Evolutionary conservation across 75 land plant genomes (phyloP).

Genomic region (Larix kaempferi): DNA sequence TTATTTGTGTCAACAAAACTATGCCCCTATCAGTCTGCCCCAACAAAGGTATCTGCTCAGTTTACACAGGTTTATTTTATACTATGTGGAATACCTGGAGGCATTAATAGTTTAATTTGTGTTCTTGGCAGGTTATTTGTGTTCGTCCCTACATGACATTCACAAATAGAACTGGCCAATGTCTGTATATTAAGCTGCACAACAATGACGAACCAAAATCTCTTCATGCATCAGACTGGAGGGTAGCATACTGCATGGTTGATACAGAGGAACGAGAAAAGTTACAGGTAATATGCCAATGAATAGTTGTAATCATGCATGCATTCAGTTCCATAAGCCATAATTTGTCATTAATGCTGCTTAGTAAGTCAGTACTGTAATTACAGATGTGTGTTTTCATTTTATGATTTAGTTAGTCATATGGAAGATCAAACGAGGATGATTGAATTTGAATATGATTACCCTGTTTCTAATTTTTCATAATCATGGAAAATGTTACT

Average conservation of each 20-base stretch:
- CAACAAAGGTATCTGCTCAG: slow-evolving; percentile 69
- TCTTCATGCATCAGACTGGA: slow-evolving; percentile 67
- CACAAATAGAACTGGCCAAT: slow-evolving; percentile 85
- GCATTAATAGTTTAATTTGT: not conserved
- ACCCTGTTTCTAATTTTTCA: not conserved
- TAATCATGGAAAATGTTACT: not conserved
- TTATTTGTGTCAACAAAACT: slow-evolving; percentile 71
- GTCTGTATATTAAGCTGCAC: slow-evolving; percentile 56
- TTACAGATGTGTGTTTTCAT: not conserved
- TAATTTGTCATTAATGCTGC: not conserved
- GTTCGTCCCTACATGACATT: slow-evolving; percentile 89
- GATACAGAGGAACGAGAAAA: slow-evolving; percentile 40
- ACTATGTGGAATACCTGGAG: not conserved
- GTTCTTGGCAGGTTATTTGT: slow-evolving; percentile 56
- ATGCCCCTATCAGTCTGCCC: slow-evolving; percentile 71
- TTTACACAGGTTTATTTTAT: not conserved
- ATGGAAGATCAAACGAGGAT: not conserved
- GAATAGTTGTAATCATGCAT: slow-evolving; percentile 1
- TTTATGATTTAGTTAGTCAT: not conserved
- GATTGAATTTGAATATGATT: not conserved
- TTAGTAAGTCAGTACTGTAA: not conserved
- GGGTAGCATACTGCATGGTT: slow-evolving; percentile 52
- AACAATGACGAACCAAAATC: slow-evolving; percentile 57
- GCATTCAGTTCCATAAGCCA: not conserved
- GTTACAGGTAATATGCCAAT: slow-evolving; percentile 52